phyloP scores from a whole-genome alignment of 1,284 basidiomycete genomes.

The Trichosporon sp. region DNA sequence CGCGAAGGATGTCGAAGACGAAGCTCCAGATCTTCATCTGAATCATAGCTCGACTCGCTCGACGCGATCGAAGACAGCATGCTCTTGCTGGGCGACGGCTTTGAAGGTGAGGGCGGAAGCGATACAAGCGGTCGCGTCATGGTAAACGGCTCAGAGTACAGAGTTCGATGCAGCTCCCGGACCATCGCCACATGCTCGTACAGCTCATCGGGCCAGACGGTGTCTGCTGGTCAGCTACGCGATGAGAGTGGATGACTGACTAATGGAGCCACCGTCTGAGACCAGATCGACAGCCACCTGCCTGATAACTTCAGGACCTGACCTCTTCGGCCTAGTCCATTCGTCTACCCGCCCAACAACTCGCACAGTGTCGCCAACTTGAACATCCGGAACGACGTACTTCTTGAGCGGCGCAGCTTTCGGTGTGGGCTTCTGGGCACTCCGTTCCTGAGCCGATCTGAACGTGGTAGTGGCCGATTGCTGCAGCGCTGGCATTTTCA shows the following conservation, averaged over 20 bases:
- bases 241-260: constrained; percentile 14
- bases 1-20: constrained; percentile 34
- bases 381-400: constrained; percentile 31
- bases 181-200: constrained; percentile 24
- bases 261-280: constrained; percentile 27
- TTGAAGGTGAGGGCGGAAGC: neutral
- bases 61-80: constrained; percentile 10
- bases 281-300: constrained; percentile 33
- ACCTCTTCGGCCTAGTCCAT: constrained; percentile 18
- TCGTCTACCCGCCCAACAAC: constrained; percentile 38
- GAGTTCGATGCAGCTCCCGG: constrained; percentile 21
- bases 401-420: constrained; percentile 5
- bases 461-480: neutral
- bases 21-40: constrained; percentile 20
- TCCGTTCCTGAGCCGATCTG: constrained; percentile 1
- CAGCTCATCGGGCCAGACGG: constrained; percentile 37
- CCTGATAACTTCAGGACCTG: constrained; percentile 26
- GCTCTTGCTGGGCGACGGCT: constrained; percentile 8
- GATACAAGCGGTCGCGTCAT: constrained; percentile 16
- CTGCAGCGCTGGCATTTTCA: neutral
- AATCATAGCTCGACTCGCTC: constrained; percentile 18
- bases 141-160: constrained; percentile 33
- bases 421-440: neutral
- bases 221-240: constrained; percentile 19
- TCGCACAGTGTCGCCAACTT: constrained; percentile 38